Evolutionary conservation across 108 stramenopile species (phyloP).

Genomic region (Nitzschia sp.): DNA sequence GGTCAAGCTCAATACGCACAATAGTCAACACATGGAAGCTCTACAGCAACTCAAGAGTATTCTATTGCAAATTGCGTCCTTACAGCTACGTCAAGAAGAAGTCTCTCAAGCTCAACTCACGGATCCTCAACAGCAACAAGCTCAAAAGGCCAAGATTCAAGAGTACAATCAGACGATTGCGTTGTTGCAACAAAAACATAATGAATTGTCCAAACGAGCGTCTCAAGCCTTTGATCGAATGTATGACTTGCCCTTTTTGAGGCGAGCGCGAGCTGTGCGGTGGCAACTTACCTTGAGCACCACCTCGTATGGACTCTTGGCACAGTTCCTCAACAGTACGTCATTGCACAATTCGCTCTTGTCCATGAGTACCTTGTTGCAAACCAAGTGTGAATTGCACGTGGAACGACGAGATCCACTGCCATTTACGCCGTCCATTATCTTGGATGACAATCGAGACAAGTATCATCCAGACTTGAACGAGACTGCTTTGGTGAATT

Average conservation of each 20-base stretch:
- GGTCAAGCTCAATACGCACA: constrained; percentile 64
- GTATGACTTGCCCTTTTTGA: constrained; percentile 73
- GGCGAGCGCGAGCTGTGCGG: constrained; percentile 78
- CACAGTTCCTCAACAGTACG: constrained; percentile 46
- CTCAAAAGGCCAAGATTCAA: constrained; percentile 28
- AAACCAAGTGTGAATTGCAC: constrained; percentile 84
- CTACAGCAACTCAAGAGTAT: constrained; percentile 37
- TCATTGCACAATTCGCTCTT: constrained; percentile 45
- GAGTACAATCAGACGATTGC: constrained; percentile 45
- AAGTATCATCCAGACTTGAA: constrained; percentile 4
- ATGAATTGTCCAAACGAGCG: constrained; percentile 52
- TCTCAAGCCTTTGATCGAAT: constrained; percentile 49
- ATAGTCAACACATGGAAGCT: constrained; percentile 56
- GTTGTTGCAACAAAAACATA: constrained; percentile 50
- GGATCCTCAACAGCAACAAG: constrained; percentile 18
- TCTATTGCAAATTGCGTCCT: constrained; percentile 44
- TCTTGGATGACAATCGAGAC: constrained; percentile 61
- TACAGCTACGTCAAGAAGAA: constrained; percentile 39
- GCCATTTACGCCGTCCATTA: constrained; percentile 70
- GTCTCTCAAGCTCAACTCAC: constrained; percentile 15
- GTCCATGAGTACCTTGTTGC: constrained; percentile 80
- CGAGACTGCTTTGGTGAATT: constrained; percentile 35
- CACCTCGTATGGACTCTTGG: constrained; percentile 61
- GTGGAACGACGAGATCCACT: constrained; percentile 82
- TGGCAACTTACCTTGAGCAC: constrained; percentile 81